Base-by-base conservation (phyloP, 2,329 filamentous ascomycete genomes). In the Aspergillus aculeatinus region DNA sequence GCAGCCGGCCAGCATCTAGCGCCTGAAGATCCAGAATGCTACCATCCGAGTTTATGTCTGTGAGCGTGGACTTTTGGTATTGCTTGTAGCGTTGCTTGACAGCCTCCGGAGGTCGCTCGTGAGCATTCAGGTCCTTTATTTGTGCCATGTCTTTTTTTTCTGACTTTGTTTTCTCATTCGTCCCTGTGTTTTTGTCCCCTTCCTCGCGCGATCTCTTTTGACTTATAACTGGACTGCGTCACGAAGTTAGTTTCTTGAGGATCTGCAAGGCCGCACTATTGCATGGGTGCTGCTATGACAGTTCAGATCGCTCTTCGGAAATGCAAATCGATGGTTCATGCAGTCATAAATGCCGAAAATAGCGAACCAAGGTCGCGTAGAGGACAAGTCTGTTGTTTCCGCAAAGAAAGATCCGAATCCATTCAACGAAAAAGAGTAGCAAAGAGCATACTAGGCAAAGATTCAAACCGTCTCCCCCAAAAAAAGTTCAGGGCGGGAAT, bases 71-170 rank as follows among this genome's bases (percentile, higher is more conserved):
- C 64, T 84, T 88, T 25, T 89, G 86, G 67, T 89, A 91, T 48
- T 78, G 79, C 74, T 96, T 96, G 85, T 92, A 97, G 57, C 87
- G 79, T 50, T 83, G 79, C 62, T 88, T 87, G 65, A 97, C 81
- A 53, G 81, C 75, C 12, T 87, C 85, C 3, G 92, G 90, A 1
- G 92, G 91, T 67, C 88, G 87, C 74, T 92, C 87, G 73, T 94
- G 86, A 29, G 92, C 88, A 75, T 96, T 89, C 2, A 93, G 79
- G 42, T 66, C 66, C 62, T 73, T 70, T 48, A 76, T 75, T 39
- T 68, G 72, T 42, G 71, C 68, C 74, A 76, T 55, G 42, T 48
- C 5, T 44, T 9, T 3, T 16, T 44, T 16, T n/a, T 7, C 39
- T 19, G 33, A 5, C 0, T 35, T 10, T 35, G 33, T 12, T 9